phyloP scores from a whole-genome alignment of 257 asterid genomes.

The Dorcoceras hygrometricum region DNA sequence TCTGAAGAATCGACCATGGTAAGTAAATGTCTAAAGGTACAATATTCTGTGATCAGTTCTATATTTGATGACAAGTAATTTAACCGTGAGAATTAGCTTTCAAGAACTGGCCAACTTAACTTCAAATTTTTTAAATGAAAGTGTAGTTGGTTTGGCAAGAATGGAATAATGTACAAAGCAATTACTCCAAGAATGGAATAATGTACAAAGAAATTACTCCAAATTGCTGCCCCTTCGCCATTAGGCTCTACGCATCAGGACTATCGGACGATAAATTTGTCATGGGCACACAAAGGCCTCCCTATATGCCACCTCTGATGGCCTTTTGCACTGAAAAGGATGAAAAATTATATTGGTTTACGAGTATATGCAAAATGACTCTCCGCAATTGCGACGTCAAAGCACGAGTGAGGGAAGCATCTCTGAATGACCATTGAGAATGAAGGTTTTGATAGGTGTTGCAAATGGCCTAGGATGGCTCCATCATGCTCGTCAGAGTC shows the following conservation, averaged over 20 bases:
- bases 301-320: background rate
- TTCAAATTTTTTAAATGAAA: background rate
- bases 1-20: background rate
- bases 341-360: too few species aligned
- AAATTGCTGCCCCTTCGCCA: background rate
- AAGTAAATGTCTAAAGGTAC: background rate
- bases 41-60: too few species aligned
- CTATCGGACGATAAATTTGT: background rate
- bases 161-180: background rate
- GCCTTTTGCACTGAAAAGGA: background rate
- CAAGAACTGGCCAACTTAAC: constrained; percentile 1
- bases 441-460: background rate
- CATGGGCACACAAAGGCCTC: background rate
- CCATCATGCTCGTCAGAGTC: background rate
- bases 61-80: background rate
- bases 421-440: background rate
- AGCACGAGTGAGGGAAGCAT: background rate
- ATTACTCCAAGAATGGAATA: background rate
- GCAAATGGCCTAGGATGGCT: background rate
- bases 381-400: background rate
- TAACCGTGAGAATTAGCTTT: background rate
- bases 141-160: background rate
- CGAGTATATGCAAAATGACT: background rate
- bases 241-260: background rate
- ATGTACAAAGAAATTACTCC: background rate